These are phyloP conservation scores for Blastobotrys illinoisensis DNA, from an alignment of 1,139 yeast genomes.

Conservation along the genomic window DNA sequence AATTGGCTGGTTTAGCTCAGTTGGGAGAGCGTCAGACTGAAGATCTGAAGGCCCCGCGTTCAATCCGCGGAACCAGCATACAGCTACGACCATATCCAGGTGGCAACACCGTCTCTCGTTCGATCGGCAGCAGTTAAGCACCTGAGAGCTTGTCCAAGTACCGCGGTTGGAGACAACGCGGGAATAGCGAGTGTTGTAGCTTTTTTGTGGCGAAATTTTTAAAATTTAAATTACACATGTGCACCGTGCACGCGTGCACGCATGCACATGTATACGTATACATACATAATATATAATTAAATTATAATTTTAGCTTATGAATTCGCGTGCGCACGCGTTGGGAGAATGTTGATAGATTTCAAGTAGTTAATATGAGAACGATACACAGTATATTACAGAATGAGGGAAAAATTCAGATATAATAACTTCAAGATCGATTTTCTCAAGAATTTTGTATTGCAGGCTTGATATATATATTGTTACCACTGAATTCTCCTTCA, in stretches of 20 bases:
- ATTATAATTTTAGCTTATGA: too few species aligned
- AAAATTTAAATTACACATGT: too few species aligned
- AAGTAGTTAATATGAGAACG: too few species aligned
- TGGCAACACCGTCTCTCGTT: neutral
- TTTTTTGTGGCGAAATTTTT: neutral
- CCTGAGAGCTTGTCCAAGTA: neutral
- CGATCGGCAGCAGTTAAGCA: neutral
- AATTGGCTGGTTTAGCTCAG: constrained; percentile 75
- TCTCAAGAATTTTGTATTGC: too few species aligned
- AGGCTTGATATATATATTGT: too few species aligned
- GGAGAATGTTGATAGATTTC: too few species aligned
- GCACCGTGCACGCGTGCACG: too few species aligned
- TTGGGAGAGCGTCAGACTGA: constrained; percentile 90
- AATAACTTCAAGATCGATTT: too few species aligned
- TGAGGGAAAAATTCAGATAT: too few species aligned
- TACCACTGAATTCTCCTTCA: too few species aligned
- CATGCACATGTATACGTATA: neutral
- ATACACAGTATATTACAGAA: too few species aligned
- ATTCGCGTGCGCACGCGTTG: too few species aligned
- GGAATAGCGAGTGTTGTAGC: neutral
- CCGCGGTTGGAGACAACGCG: constrained; percentile 1
- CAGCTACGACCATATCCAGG: neutral
- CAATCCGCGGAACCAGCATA: constrained; percentile 87
- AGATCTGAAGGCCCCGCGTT: constrained; percentile 93
- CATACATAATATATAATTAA: neutral